These are phyloP conservation scores for Fraxinus angustifolia DNA, from an alignment of 305 asterid genomes.

Conservation along the genomic window DNA sequence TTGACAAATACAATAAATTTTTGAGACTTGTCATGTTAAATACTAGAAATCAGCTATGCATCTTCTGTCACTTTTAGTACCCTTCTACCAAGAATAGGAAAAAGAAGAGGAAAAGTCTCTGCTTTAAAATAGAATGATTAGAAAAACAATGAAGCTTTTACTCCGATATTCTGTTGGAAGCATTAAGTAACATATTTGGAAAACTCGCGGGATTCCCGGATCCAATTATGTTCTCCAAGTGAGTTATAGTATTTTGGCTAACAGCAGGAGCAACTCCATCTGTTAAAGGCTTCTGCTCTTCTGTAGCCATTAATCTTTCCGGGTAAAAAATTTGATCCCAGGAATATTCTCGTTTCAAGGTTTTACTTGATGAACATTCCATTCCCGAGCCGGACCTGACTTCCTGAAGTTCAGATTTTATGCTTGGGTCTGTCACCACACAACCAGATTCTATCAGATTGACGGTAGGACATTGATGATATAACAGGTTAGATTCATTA, in stretches of 20 bases:
- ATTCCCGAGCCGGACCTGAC: not conserved
- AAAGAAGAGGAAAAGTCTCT: not conserved
- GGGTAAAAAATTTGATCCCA: slow-evolving; percentile 28
- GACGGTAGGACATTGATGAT: slow-evolving; percentile 12
- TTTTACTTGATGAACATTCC: not conserved
- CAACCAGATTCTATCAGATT: slow-evolving; percentile 19
- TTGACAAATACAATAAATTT: not conserved
- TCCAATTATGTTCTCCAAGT: slow-evolving; percentile 21
- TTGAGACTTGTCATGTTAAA: not conserved
- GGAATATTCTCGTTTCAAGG: slow-evolving; percentile 21
- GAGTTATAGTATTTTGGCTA: not conserved
- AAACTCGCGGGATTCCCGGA: slow-evolving; percentile 15
- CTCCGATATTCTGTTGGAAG: not conserved
- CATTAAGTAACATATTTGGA: not conserved
- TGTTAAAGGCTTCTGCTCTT: slow-evolving; percentile 19
- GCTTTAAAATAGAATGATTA: not conserved
- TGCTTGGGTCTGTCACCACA: not conserved
- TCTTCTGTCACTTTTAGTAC: not conserved
- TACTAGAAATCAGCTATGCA: not conserved
- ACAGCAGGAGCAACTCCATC: slow-evolving; percentile 5
- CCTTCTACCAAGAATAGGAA: not conserved
- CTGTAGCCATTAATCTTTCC: slow-evolving; percentile 17
- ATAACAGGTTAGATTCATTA: not conserved
- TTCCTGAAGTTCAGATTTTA: slow-evolving; percentile 6
- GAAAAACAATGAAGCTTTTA: not conserved